These are phyloP conservation scores for Nematocida ausubeli DNA, from an alignment of 371 early-diverging fungal genomes.

Conservation along the genomic window DNA sequence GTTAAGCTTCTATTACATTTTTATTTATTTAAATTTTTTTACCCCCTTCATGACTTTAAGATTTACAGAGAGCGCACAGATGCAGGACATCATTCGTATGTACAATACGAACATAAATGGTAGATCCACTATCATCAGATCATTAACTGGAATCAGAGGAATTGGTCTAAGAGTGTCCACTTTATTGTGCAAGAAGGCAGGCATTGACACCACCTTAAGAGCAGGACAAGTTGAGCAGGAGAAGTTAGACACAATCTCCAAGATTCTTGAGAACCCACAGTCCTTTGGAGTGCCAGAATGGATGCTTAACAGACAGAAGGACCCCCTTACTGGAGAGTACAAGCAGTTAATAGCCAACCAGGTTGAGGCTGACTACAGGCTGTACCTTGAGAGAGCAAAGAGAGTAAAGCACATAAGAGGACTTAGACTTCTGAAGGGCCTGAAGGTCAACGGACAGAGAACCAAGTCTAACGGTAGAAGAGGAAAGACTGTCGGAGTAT, in stretches of 20 bases:
- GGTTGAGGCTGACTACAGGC: slow-evolving; percentile 70
- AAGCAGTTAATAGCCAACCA: slow-evolving; percentile 84
- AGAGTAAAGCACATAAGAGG: slow-evolving; percentile 65
- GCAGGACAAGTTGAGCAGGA: slow-evolving; percentile 90
- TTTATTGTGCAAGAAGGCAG: slow-evolving; percentile 93
- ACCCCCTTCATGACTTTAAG: slow-evolving; percentile 44
- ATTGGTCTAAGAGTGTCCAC: slow-evolving; percentile 92
- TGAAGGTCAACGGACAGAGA: slow-evolving; percentile 84
- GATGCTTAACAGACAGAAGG: slow-evolving; percentile 96
- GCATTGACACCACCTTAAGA: slow-evolving; percentile 84
- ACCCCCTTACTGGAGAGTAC: slow-evolving; percentile 83
- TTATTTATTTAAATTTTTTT: slow-evolving; percentile 27
- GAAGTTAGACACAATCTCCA: slow-evolving; percentile 80
- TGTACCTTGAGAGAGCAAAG: slow-evolving; percentile 68
- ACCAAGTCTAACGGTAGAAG: slow-evolving; percentile 94
- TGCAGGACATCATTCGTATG: slow-evolving; percentile 96
- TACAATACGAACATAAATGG: slow-evolving; percentile 99
- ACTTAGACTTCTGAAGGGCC: slow-evolving; percentile 70
- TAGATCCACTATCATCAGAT: slow-evolving; percentile 83
- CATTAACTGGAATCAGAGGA: slow-evolving; percentile 93
- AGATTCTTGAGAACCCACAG: slow-evolving; percentile 81
- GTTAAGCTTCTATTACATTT: background rate
- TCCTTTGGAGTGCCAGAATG: slow-evolving; percentile 92
- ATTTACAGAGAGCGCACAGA: slow-evolving; percentile 62
- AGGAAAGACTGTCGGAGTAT: slow-evolving; percentile 87